Base-by-base conservation (phyloP, 495 filamentous ascomycete genomes). In the Filosporella fistucella region DNA sequence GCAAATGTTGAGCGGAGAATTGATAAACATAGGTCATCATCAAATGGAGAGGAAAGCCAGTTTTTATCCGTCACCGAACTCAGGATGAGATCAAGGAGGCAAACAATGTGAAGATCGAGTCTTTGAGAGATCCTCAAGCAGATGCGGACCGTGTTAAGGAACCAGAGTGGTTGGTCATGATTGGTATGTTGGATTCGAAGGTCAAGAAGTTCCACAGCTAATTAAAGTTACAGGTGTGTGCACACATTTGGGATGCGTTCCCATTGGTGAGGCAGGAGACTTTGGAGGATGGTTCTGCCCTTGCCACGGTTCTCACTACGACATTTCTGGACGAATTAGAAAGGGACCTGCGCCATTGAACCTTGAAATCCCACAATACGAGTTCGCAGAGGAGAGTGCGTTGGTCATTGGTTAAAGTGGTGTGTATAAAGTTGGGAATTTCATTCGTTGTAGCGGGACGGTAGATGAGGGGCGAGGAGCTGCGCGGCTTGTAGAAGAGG, bases 21-120 rank as follows among this genome's bases (percentile, higher is more conserved):
- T 49, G 24, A 50, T 34, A 20, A 16, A 37, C 2, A 45, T 58
- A 94, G 88, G 86, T 97, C 67, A 94, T 97, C 70, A 91, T 99
- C 79, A 99, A 99, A 78, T 99, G 94, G 94, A 85, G 94, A 74
- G 94, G 94, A 64, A 99, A 99, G 84, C 94, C 94, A 67, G 88
- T 99, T 68, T 97, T 99, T 80, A 90, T 99, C 82, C 91, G 94
- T 66, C 94, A 99, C 84, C 89, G 94, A 56, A 99, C 94, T 55
- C 65, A 75, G 58, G 76, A 75, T 51, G 89, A 95, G 73, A 94
- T 95, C 71, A 75, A 84, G 48, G 86, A 91, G 70, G 89, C 89
- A 69, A 82, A 90, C 64, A 68, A 76, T 45, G 76, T 82, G 60
- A 81, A 90, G 58, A 81, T 91, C 71, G 68, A 85, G 60, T 63